Base-by-base conservation (phyloP, 352 stramenopile species). In the Phytophthora constricta region DNA sequence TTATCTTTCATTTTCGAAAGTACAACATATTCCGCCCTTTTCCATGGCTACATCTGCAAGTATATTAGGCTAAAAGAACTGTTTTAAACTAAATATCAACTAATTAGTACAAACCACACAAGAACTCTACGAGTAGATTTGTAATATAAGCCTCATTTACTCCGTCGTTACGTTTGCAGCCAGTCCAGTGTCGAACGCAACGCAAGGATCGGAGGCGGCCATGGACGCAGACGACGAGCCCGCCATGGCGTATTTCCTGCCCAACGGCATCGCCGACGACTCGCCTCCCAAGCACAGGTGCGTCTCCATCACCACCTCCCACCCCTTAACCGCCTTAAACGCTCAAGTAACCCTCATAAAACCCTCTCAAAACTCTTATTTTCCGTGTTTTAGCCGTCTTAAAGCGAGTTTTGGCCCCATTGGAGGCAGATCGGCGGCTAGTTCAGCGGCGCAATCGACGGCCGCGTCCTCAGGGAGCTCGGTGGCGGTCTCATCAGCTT, bases 181-280 rank as follows among this genome's bases (percentile, higher is more conserved):
- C 48, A 65, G 62, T 62, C 62, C 46, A 53, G 16, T 47, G 19
- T 23, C 14, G n/a, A 47, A 47, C 61, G 28, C 13, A 42, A 37
- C 11, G 19, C 37, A 47, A 61, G 50, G 58, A 67, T 59, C 63
- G 33, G 26, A 42, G 10, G 42, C 37, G 28, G 39, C 43, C 20
- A 79, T 82, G 68, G 58, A 86, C 65, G 74, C 54, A 28, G 85
- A 91, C 56, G 85, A 86, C 23, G 85, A 93, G 28, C 66, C 70
- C 48, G 69, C 69, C 42, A 85, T 93, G 82, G 58, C 82, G 59
- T 96, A 96, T 59, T 96, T 96, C 65, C 72, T 96, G 39, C 87
- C 86, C n/a, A 83, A 90, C 43, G 87, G 86, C 57, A 96, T 96
- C 67, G 73, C 86, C 11, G 86, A 94, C 48, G 87, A 96, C 67